Percentiles rank a stretch among this genome's conserved stretches.
Evolutionary conservation across 768 basidiomycete species (phyloP).

Genomic region (Pleurotus platypus): DNA sequence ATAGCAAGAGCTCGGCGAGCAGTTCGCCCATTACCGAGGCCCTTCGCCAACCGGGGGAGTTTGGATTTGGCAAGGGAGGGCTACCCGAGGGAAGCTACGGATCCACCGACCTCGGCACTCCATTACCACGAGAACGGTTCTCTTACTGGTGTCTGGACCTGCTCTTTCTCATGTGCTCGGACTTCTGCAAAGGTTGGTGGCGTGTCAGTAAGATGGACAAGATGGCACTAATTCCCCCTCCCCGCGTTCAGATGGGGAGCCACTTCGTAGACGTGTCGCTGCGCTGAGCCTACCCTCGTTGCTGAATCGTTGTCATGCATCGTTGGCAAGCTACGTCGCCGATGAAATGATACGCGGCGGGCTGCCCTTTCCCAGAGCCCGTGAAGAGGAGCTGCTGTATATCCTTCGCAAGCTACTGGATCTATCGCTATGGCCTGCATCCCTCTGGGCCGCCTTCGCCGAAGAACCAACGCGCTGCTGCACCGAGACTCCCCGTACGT

Average conservation of each 20-base stretch:
- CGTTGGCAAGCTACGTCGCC: constrained; percentile 72
- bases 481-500: constrained; percentile 54
- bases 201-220: too few species aligned
- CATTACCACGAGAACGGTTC: constrained; percentile 77
- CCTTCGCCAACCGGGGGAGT: constrained; percentile 9
- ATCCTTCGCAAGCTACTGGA: constrained; percentile 73
- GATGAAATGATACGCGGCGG: constrained; percentile 84
- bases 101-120: constrained; percentile 52
- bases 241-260: constrained; percentile 50
- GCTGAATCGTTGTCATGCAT: constrained; percentile 69
- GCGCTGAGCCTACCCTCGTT: constrained; percentile 69
- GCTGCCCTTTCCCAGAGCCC: constrained; percentile 81
- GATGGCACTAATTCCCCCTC: neutral
- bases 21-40: constrained; percentile 1
- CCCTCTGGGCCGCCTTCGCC: constrained; percentile 73
- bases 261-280: constrained; percentile 63
- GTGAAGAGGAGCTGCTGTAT: constrained; percentile 89
- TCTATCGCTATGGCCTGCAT: constrained; percentile 71
- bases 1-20: neutral
- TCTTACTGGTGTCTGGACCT: constrained; percentile 93
- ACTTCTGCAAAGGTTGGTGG: constrained; percentile 52
- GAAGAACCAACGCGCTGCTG: constrained; percentile 57
- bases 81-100: constrained; percentile 39
- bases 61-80: constrained; percentile 34
- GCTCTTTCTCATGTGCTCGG: constrained; percentile 76